Base-by-base conservation (phyloP, 768 basidiomycete species). In the Tulasnella sp. region DNA sequence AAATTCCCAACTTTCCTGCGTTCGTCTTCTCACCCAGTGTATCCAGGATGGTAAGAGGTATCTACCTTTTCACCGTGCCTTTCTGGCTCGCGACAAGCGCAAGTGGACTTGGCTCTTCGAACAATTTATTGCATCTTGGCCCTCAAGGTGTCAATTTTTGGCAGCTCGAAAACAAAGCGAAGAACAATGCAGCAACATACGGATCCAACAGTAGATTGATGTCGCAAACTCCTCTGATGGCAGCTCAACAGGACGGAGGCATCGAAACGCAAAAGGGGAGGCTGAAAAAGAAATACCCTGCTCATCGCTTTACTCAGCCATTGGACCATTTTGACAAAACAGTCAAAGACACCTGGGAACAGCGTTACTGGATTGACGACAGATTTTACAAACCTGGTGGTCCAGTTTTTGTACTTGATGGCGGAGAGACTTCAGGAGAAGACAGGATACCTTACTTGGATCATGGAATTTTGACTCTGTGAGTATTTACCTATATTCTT, bases 291-390 rank as follows among this genome's bases (percentile, higher is more conserved):
- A 42, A 55, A 37, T 61, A 58, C 28, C 45, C 50, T 4, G 60
- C 64, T 3, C 60, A 64, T 28, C 85, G 76, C 69, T 92, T 93
- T 66, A 65, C 72, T 48, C 91, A 96, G 61, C 88, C 85, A 2
- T 66, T 93, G 55, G 88, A 92, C 61, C 91, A 96, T 62, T 82
- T 83, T 58, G 67, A 72, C 56, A 69, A 69, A 31, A 62, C 68
- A 10, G 66, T 68, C 8, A 66, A 68, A 37, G 73, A 76, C 37
- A 85, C 79, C 0, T 96, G 87, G 66, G 66, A 72, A 45, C 91
- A 98, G 61, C 75, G 93, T 16, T 99, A 89, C 65, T 99, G 93
- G 93, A 71, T 92, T 32, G 91, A 81, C 61, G 76, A 77, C 16
- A 74, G 84, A 29, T 79, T 87, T 63, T 96, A 92, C 64, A 69